Base-by-base conservation (phyloP, 2,329 filamentous ascomycete genomes). In the Fusarium setosum region DNA sequence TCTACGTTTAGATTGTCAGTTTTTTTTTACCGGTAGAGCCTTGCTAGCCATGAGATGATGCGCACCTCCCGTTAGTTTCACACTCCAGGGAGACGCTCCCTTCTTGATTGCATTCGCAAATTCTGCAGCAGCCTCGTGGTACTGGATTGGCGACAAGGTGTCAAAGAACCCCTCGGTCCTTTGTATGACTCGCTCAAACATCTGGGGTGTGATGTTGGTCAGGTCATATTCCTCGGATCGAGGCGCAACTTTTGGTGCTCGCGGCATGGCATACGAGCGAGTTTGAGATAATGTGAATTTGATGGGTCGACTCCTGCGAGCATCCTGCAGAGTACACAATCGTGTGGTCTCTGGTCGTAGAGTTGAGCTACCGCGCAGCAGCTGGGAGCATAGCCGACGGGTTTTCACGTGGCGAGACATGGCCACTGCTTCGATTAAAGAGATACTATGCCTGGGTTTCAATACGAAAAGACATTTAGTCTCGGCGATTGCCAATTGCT, bases 51-150 rank as follows among this genome's bases (percentile, higher is more conserved):
- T n/a, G n/a, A 20, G 26, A 17, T 12, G 21, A 18, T 31, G 63
- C 74, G 61, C 59, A 76, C 75, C 66, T 41, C 55, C 59, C 20
- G 52, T 29, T 10, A 74, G 42, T 11, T 59, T 69, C 8, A 69
- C 60, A 10, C 40, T 45, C 56, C 55, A 69, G 13, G 72, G 71
- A 40, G 61, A 56, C 18, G 61, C 42, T 15, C 72, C 72, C 2
- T 60, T 61, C 31, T 54, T 53, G 41, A 75, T 52, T 4, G 70
- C 67, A 3, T 67, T 57, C 1, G 61, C 34, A 34, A 75, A 75
- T 15, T 44, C 67, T 12, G 65, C 50, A 11, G 65, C 61, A 34
- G 65, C 57, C 6, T 61, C 54, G 37, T 73, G 71, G 35, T 76
- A 77, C 40, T 71, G 58, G 3, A 63, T 58, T 6, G 72, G 49